These are phyloP conservation scores for Elongisporangium anandrum DNA, from an alignment of 352 stramenopile species.

Conservation along the genomic window DNA sequence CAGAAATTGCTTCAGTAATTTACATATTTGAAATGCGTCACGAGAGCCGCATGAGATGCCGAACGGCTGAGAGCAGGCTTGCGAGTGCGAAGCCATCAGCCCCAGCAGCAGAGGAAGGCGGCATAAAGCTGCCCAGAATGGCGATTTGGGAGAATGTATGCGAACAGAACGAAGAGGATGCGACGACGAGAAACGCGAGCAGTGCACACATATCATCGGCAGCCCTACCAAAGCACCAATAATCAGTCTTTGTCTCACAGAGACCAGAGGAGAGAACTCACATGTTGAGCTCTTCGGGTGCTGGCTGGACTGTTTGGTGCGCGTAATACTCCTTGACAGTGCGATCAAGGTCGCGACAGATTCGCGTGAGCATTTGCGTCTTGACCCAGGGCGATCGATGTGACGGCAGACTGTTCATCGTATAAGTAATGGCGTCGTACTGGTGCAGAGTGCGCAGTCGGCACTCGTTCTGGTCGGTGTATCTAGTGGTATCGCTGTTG, in stretches of 20 bases:
- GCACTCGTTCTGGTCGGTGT: slow-evolving; percentile 15
- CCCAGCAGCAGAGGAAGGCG: slow-evolving; percentile 19
- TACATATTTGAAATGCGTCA: no score
- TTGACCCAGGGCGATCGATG: slow-evolving; percentile 58
- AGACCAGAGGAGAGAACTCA: slow-evolving; percentile 6
- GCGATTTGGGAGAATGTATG: slow-evolving; percentile 59
- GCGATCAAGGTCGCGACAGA: slow-evolving; percentile 42
- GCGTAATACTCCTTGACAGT: slow-evolving; percentile 43
- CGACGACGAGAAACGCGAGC: slow-evolving; percentile 51
- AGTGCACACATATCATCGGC: slow-evolving; percentile 42
- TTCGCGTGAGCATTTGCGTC: slow-evolving; percentile 29
- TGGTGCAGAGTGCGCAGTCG: slow-evolving; percentile 23
- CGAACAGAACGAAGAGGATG: slow-evolving; percentile 31
- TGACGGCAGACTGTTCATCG: slow-evolving; percentile 37
- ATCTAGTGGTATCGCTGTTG: background rate
- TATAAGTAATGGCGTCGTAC: slow-evolving; percentile 33
- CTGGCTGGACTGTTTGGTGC: slow-evolving; percentile 6
- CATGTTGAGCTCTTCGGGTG: slow-evolving; percentile 31
- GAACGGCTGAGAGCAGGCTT: slow-evolving; percentile 39
- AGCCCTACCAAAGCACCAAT: slow-evolving; percentile 13
- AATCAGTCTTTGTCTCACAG: background rate
- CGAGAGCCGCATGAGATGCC: slow-evolving; percentile 24
- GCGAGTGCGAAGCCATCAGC: slow-evolving; percentile 51
- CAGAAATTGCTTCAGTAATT: no score
- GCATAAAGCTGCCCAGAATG: slow-evolving; percentile 50